These are phyloP conservation scores for Nannizziopsis barbatae DNA, from an alignment of 2,329 filamentous ascomycete genomes.

Conservation along the genomic window DNA sequence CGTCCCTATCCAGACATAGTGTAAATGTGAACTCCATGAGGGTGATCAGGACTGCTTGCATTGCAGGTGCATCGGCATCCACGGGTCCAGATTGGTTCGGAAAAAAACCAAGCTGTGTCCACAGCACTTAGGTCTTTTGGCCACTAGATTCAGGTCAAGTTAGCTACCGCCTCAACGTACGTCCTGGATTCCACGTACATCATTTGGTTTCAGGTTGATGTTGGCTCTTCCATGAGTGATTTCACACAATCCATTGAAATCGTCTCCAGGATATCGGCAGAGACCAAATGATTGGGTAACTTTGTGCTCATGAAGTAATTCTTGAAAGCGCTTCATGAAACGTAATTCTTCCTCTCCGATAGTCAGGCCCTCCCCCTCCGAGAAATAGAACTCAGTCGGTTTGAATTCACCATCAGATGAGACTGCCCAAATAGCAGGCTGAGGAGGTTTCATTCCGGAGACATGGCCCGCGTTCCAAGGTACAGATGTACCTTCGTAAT, in stretches of 20 bases:
- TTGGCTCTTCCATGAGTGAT: constrained; percentile 6
- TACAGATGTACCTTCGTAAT: constrained; percentile 8
- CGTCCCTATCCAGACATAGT: constrained; percentile 5
- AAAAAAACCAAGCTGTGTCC: constrained; percentile 7
- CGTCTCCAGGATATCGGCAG: constrained; percentile 9
- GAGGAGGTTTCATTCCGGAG: constrained; percentile 2
- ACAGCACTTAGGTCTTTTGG: constrained; percentile 1
- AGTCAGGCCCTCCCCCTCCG: neutral
- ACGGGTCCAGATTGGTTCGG: constrained; percentile 4
- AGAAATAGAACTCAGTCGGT: constrained; percentile 6
- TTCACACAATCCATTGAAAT: constrained; percentile 8
- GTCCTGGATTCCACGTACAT: neutral
- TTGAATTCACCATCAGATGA: constrained; percentile 1
- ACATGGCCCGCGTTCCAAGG: neutral
- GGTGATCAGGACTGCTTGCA: neutral
- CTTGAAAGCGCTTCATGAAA: constrained; percentile 8
- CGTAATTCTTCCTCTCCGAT: constrained; percentile 3
- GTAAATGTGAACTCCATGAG: constrained; percentile 9
- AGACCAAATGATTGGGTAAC: constrained; percentile 6
- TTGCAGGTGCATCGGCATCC: constrained; percentile 6
- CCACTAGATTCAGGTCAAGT: constrained; percentile 5
- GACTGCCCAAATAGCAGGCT: constrained; percentile 4
- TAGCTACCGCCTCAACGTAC: too few species aligned
- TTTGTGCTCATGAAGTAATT: constrained; percentile 2
- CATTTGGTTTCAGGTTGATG: constrained; percentile 9